Evolutionary conservation across 176 grass and related monocot genomes (phyloP).

Genomic region (Cenchrus purpureus): DNA sequence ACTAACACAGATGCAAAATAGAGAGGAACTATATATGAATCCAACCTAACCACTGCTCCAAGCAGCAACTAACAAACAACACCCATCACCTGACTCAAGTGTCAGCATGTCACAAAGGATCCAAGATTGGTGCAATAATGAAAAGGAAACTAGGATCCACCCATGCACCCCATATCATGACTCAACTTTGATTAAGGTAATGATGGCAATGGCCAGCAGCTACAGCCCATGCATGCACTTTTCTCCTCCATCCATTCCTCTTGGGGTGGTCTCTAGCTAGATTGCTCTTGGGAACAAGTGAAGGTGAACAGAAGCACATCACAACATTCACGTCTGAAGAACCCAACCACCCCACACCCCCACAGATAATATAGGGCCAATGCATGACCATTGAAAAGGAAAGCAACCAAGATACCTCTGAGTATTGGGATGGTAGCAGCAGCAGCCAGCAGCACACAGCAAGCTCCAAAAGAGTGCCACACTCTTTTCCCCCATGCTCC

Average conservation of each 20-base stretch:
- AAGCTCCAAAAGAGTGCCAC: constrained; percentile 40
- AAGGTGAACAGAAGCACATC: constrained; percentile 20
- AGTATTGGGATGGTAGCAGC: constrained; percentile 7
- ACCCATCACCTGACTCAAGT: constrained; percentile 25
- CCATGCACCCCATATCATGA: constrained; percentile 18
- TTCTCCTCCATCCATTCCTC: constrained; percentile 49
- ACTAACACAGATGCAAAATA: background rate
- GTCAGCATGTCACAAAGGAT: constrained; percentile 43
- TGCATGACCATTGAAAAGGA: constrained; percentile 22
- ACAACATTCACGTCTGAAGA: constrained; percentile 34
- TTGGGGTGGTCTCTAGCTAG: background rate
- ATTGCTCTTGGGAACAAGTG: constrained; percentile 5
- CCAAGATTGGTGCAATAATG: constrained; percentile 47
- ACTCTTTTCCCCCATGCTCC: constrained; percentile 47
- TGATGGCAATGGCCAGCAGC: constrained; percentile 62
- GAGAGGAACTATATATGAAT: background rate
- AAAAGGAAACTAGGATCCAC: constrained; percentile 43
- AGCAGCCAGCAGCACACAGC: background rate
- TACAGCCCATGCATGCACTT: constrained; percentile 60
- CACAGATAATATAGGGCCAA: constrained; percentile 28
- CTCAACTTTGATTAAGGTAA: constrained; percentile 68
- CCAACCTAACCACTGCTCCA: background rate
- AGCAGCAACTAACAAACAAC: background rate
- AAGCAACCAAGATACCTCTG: constrained; percentile 39
- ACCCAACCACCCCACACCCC: constrained; percentile 16